phyloP scores from a whole-genome alignment of 345 rosid species.

The Combretum micranthum region DNA sequence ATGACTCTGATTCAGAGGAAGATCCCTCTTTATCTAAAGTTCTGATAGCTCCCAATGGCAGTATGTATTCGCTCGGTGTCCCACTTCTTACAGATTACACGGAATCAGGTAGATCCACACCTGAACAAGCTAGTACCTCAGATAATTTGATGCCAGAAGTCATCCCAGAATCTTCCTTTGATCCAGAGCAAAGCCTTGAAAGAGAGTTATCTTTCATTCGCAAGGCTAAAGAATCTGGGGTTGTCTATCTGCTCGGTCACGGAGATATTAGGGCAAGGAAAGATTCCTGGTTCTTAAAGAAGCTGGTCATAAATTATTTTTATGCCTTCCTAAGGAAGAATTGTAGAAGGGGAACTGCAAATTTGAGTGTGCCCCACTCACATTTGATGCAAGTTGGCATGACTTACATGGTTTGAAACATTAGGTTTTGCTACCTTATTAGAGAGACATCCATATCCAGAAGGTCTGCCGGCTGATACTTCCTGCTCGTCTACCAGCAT shows the following conservation, averaged over 20 bases:
- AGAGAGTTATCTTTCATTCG: slow-evolving; percentile 89
- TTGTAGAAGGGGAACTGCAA: slow-evolving; percentile 89
- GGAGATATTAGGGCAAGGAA: slow-evolving; percentile 96
- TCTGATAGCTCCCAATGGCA: slow-evolving; percentile 87
- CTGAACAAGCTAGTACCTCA: slow-evolving; percentile 50
- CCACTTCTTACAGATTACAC: slow-evolving; percentile 74
- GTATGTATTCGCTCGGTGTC: slow-evolving; percentile 73
- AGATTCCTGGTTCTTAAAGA: slow-evolving; percentile 97
- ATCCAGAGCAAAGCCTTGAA: slow-evolving; percentile 85
- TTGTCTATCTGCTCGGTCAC: slow-evolving; percentile 95
- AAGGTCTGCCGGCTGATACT: no score
- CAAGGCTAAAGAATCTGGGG: slow-evolving; percentile 91
- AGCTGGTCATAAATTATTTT: slow-evolving; percentile 83
- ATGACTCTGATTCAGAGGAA: slow-evolving; percentile 57
- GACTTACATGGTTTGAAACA: slow-evolving; percentile 93
- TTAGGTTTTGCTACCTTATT: neutral
- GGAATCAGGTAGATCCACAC: slow-evolving; percentile 26
- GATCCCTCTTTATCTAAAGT: slow-evolving; percentile 47
- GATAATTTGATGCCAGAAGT: slow-evolving; percentile 33
- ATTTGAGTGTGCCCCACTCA: slow-evolving; percentile 89
- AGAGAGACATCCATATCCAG: no score
- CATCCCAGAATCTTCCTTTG: slow-evolving; percentile 31
- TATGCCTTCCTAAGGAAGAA: slow-evolving; percentile 93
- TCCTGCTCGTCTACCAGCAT: no score
- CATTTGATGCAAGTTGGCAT: slow-evolving; percentile 97